Conservation (phyloP, 495 filamentous ascomycete species). For the Cercophora newfieldiana region DNA sequence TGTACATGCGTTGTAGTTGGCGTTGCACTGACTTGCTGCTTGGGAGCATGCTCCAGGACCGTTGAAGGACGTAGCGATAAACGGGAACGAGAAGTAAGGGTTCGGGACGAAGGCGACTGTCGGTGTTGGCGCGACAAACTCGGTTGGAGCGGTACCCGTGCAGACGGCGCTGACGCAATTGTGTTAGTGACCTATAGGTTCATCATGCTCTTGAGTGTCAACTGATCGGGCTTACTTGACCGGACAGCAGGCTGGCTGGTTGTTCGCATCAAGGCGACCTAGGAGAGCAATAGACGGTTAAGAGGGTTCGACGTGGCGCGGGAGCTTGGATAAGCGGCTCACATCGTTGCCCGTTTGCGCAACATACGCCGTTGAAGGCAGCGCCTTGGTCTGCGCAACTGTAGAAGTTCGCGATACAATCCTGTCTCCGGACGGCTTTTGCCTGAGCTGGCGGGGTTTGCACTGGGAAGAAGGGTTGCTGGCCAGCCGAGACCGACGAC, state of each 20-base stretch:
- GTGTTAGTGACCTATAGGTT: background rate
- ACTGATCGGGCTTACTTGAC: constrained; percentile 32
- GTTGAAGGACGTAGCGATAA: constrained; percentile 64
- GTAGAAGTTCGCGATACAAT: constrained; percentile 42
- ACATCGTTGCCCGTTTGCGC: constrained; percentile 46
- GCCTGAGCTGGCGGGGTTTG: constrained; percentile 24
- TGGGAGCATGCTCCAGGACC: constrained; percentile 64
- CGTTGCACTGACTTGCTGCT: constrained; percentile 64
- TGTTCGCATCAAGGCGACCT: constrained; percentile 39
- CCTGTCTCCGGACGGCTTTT: constrained; percentile 27
- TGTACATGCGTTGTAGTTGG: constrained; percentile 64
- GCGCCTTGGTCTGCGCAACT: constrained; percentile 43
- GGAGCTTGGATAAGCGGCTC: background rate
- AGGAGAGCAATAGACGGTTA: background rate
- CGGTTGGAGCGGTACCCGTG: constrained; percentile 48
- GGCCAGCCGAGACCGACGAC: constrained; percentile 23
- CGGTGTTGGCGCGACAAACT: constrained; percentile 44
- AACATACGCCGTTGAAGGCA: constrained; percentile 44
- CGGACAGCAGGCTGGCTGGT: constrained; percentile 49
- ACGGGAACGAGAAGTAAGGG: constrained; percentile 64
- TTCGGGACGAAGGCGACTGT: constrained; percentile 49
- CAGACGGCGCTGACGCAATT: constrained; percentile 41
- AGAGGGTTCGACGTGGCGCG: background rate
- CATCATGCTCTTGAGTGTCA: background rate
- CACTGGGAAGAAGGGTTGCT: constrained; percentile 33